These are phyloP conservation scores for Penicillium longicatenatum DNA, from an alignment of 495 filamentous ascomycete species.

Conservation along the genomic window DNA sequence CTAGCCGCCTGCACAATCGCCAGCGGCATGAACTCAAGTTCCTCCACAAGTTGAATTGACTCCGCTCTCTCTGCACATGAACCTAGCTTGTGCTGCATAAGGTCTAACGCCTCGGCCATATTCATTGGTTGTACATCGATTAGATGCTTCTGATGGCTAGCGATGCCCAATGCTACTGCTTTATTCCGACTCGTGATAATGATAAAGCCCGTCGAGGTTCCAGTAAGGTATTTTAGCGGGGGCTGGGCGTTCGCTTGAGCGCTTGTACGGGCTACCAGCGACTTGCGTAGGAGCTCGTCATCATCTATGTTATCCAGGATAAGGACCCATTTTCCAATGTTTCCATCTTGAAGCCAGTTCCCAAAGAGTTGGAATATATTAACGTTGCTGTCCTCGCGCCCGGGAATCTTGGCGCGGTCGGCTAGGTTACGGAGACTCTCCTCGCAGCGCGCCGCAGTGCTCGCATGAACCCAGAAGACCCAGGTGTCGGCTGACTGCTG, in stretches of 20 bases:
- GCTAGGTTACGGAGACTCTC: background rate
- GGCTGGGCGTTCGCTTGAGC: background rate
- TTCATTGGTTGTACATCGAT: slow-evolving; percentile 40
- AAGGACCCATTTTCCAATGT: background rate
- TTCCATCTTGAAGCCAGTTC: background rate
- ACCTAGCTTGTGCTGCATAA: slow-evolving; percentile 42
- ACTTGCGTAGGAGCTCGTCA: background rate
- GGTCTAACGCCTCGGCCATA: slow-evolving; percentile 28
- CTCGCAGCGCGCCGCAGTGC: background rate
- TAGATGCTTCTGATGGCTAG: slow-evolving; percentile 34
- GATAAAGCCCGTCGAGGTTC: slow-evolving; percentile 6
- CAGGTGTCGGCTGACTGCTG: background rate
- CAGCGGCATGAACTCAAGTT: too few species aligned
- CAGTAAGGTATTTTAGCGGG: background rate
- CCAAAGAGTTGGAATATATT: background rate
- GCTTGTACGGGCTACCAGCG: too few species aligned
- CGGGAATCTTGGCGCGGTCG: background rate
- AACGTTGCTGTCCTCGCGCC: background rate
- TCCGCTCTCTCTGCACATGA: slow-evolving; percentile 7
- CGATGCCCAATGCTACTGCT: slow-evolving; percentile 20
- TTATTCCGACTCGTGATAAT: slow-evolving; percentile 29
- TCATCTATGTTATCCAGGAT: slow-evolving; percentile 4
- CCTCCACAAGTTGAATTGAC: slow-evolving; percentile 26
- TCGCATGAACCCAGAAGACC: slow-evolving; percentile 4
- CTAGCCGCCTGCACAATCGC: slow-evolving; percentile 52